These are phyloP conservation scores for Scutellaria baicalensis DNA, from an alignment of 257 asterid species.

Conservation along the genomic window DNA sequence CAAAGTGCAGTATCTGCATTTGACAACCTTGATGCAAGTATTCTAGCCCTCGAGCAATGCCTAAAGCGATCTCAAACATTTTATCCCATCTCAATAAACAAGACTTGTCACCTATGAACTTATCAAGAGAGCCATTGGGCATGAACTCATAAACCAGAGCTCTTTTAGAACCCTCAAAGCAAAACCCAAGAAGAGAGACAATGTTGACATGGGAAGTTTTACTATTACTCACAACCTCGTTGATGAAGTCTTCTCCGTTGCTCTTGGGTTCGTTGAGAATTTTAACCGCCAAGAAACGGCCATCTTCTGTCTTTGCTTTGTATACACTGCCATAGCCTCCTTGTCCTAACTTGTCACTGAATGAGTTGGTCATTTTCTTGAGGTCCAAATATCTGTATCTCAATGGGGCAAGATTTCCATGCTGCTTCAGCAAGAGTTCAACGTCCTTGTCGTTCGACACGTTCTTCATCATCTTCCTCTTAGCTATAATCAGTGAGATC, in stretches of 20 bases:
- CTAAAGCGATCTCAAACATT: slow-evolving; percentile 16
- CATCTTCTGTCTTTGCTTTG: slow-evolving; percentile 10
- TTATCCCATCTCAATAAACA: slow-evolving; percentile 9
- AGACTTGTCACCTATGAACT: neutral
- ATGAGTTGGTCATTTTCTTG: slow-evolving; percentile 16
- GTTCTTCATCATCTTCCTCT: neutral
- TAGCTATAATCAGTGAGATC: neutral
- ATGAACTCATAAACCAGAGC: slow-evolving; percentile 26
- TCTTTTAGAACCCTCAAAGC: slow-evolving; percentile 21
- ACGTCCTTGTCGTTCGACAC: neutral
- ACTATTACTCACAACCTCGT: slow-evolving; percentile 21
- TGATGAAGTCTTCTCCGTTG: slow-evolving; percentile 22
- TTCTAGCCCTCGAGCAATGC: slow-evolving; percentile 34
- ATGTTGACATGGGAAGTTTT: slow-evolving; percentile 25
- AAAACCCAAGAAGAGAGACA: slow-evolving; percentile 27
- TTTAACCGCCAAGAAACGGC: slow-evolving; percentile 19
- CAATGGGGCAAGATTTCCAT: slow-evolving; percentile 3
- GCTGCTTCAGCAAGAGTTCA: slow-evolving; percentile 13
- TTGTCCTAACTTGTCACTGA: slow-evolving; percentile 9
- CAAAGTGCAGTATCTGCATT: slow-evolving; percentile 23
- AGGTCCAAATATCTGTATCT: slow-evolving; percentile 16
- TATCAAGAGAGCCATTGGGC: slow-evolving; percentile 27
- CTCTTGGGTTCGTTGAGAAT: slow-evolving; percentile 7
- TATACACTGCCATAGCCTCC: slow-evolving; percentile 29
- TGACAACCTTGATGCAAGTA: slow-evolving; percentile 30